Conservation (phyloP, 768 basidiomycete genomes). For the Leccinum incarnatum region DNA sequence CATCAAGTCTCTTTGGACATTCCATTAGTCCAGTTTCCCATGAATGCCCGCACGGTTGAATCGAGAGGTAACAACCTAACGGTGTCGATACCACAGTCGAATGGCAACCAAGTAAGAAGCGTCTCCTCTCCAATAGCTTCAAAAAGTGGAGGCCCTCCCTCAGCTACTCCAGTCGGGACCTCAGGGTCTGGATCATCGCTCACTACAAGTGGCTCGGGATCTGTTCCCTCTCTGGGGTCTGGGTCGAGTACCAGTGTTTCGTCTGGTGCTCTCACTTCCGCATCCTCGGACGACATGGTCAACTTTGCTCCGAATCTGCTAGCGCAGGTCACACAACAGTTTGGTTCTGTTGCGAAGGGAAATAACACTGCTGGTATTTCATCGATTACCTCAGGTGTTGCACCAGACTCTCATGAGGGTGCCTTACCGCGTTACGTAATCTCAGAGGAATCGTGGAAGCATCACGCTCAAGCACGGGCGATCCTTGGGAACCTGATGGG, state of each 20-base stretch:
- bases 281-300: conserved; percentile 53
- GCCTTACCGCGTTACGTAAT: conserved; percentile 53
- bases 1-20: conserved; percentile 45
- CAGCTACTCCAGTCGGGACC: conserved; percentile 34
- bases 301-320: conserved; percentile 45
- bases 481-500: conserved; percentile 82
- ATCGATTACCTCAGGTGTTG: conserved; percentile 34
- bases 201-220: conserved; percentile 44
- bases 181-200: conserved; percentile 50
- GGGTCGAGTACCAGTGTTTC: conserved; percentile 44
- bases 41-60: conserved; percentile 22
- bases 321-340: conserved; percentile 49
- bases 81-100: conserved; percentile 49
- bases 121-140: conserved; percentile 68
- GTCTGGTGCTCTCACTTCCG: conserved; percentile 48
- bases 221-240: conserved; percentile 52
- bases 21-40: conserved; percentile 46
- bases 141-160: conserved; percentile 19
- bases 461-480: conserved; percentile 78
- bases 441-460: conserved; percentile 79
- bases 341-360: conserved; percentile 35
- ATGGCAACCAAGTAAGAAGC: conserved; percentile 50
- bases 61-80: conserved; percentile 41
- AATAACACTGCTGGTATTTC: conserved; percentile 26
- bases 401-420: conserved; percentile 43